phyloP scores from a whole-genome alignment of 257 asterid genomes.

The Leptodermis oblonga region DNA sequence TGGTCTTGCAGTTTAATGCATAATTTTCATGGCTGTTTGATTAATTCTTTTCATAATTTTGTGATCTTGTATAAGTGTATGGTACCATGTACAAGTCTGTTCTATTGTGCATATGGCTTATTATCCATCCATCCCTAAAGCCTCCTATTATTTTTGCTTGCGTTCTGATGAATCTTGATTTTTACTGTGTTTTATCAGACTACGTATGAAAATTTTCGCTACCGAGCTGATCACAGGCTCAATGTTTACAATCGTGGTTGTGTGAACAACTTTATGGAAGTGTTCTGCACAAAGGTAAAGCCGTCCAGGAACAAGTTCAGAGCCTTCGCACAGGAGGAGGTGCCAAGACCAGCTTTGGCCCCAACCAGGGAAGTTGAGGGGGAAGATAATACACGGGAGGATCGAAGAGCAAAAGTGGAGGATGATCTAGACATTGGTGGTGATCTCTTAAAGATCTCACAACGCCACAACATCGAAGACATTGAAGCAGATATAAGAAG shows the following conservation, averaged over 20 bases:
- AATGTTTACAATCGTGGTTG: constrained; percentile 88
- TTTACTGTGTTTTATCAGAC: constrained; percentile 50
- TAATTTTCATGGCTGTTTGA: neutral
- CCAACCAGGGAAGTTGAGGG: constrained; percentile 47
- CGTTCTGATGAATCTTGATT: constrained; percentile 14
- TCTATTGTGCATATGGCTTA: neutral
- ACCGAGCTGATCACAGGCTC: constrained; percentile 79
- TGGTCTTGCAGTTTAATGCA: neutral
- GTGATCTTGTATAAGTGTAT: neutral
- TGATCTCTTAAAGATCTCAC: constrained; percentile 89
- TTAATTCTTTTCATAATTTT: neutral
- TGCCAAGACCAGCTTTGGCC: constrained; percentile 54
- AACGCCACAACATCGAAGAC: constrained; percentile 87
- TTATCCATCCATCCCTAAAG: neutral
- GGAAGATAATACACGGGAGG: constrained; percentile 48
- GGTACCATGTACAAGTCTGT: neutral
- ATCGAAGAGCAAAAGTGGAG: constrained; percentile 77
- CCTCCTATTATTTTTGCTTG: neutral
- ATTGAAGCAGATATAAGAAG: constrained; percentile 87
- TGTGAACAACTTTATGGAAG: constrained; percentile 69
- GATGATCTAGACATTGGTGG: constrained; percentile 88
- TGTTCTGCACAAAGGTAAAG: constrained; percentile 79
- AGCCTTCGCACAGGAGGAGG: constrained; percentile 74
- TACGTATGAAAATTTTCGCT: constrained; percentile 93
- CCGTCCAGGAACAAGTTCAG: constrained; percentile 84